Evolutionary conservation across 768 basidiomycete genomes (phyloP).

Genomic region (Boletus vermiculosoides): DNA sequence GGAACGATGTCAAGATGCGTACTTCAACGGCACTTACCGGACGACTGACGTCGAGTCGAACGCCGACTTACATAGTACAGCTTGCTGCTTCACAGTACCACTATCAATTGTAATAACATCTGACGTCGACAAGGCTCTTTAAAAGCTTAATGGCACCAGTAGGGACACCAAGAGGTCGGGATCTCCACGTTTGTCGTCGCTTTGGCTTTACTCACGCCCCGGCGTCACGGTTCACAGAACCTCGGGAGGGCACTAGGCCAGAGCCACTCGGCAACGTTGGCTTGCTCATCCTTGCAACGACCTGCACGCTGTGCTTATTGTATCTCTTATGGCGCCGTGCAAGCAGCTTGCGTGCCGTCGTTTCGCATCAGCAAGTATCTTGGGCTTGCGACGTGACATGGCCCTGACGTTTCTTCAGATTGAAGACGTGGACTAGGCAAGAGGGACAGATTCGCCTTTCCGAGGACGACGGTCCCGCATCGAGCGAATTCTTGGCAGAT

Average conservation of each 20-base stretch:
- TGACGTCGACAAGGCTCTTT: not conserved
- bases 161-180: constrained; percentile 24
- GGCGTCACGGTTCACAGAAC: constrained; percentile 40
- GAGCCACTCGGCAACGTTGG: constrained; percentile 61
- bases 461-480: constrained; percentile 69
- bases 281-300: constrained; percentile 54
- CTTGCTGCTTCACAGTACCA: not conserved
- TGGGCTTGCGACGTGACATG: not conserved
- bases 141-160: constrained; percentile 22
- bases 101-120: not conserved
- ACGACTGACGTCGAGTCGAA: not conserved
- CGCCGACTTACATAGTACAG: not conserved
- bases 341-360: constrained; percentile 51
- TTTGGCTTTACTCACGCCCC: not conserved
- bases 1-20: not conserved
- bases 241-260: constrained; percentile 57
- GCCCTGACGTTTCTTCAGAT: constrained; percentile 34
- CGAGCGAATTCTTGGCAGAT: constrained; percentile 61
- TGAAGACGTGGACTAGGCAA: constrained; percentile 52
- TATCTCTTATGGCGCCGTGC: constrained; percentile 67
- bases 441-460: constrained; percentile 67
- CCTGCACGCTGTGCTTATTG: constrained; percentile 53
- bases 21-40: not conserved
- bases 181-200: not conserved
- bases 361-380: constrained; percentile 57